Conservation (phyloP, 495 filamentous ascomycete species). For the Penicillium canariense region DNA sequence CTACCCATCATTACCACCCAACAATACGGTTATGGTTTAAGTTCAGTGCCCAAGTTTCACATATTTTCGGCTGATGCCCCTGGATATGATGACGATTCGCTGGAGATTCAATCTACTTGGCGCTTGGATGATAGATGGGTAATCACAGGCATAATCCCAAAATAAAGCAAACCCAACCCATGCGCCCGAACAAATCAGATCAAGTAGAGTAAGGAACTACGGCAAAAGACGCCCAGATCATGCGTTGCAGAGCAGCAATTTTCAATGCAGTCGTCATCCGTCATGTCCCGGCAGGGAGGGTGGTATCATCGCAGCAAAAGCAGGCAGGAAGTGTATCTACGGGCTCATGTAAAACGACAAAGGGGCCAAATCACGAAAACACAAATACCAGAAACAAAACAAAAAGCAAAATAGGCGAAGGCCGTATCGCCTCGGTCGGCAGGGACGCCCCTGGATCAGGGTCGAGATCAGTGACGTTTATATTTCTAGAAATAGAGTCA, state of each 20-base stretch:
- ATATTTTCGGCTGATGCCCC: neutral
- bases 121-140: neutral
- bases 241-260: slow-evolving; percentile 11
- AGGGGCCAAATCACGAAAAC: neutral
- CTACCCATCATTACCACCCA: neutral
- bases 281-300: neutral
- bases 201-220: neutral
- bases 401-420: neutral
- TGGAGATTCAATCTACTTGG: neutral
- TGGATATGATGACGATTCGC: neutral
- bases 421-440: neutral
- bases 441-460: neutral
- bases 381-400: neutral
- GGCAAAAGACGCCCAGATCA: slow-evolving; percentile 9
- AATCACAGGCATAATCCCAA: neutral
- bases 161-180: neutral
- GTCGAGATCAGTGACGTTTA: slow-evolving; percentile 37
- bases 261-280: slow-evolving; percentile 5
- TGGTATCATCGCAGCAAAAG: slow-evolving; percentile 18
- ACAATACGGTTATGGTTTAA: neutral
- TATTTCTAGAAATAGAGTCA: slow-evolving; percentile 35
- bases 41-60: neutral
- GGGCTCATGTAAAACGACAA: slow-evolving; percentile 1
- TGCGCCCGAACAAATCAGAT: neutral
- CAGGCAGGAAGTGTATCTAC: slow-evolving; percentile 8